Base-by-base conservation (phyloP, 2,329 filamentous ascomycete species). In the Chaetomium sp. region DNA sequence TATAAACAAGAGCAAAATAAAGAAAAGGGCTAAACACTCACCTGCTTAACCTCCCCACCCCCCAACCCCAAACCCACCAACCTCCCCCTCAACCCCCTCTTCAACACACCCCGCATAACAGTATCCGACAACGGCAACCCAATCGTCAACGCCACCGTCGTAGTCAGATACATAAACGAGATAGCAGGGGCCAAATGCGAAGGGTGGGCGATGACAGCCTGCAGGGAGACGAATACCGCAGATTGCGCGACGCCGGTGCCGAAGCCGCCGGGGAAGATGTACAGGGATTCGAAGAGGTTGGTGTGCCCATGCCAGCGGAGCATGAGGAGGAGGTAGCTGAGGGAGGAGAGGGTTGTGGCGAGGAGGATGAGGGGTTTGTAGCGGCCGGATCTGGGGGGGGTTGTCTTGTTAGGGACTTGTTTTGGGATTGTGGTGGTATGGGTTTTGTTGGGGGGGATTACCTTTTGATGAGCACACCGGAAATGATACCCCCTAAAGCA, bases 281-380 rank as follows among this genome's bases (percentile, higher is more conserved):
- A 82, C 0, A 86, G 64, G 0, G 80, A 80, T 59, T 84, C 80
- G 57, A 70, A 69, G 61, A 76, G 74, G 6, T 74, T 76, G 0
- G 81, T 86, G 36, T 81, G 59, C 0, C 82, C 84, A 9, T 79
- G 74, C 85, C 85, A 88, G 27, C 76, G 71, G 1, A 82, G 63
- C 7, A 80, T 67, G 3, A 86, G 74, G 0, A 84, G 67, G 0
- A 71, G 47, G 57, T 86, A 85, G 5, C 76, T 72, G 0, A 76
- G 53, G 0, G 76, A 74, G 0, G 80, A 77, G 1, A 76, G 69
- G 0, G 79, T 50, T 0, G 79, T 76, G 0, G 80, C 77, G 0
- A 80, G 49, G 0, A 81, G 71, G 0, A 82, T 71, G 0, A 84
- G 71, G 0, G 66, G 59, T 57, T 84, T 86, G 66, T 86, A 87